A percentile compares a stretch with the other conserved stretches of the same genome.
phyloP scores from a whole-genome alignment of 2,329 filamentous ascomycete genomes.

The Aspergillus ibericus region DNA sequence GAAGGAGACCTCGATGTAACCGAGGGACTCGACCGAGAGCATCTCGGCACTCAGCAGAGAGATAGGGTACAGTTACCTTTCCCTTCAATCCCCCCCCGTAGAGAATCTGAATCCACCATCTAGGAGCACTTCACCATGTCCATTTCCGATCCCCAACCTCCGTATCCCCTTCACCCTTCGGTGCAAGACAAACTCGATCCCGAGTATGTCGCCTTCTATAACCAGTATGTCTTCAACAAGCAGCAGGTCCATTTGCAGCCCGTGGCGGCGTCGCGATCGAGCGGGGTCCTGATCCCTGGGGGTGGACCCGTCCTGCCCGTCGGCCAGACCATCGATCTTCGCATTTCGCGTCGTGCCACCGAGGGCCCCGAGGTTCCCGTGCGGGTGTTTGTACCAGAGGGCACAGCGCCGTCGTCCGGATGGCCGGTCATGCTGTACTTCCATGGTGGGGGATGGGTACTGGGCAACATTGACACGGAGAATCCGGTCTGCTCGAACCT shows the following conservation, averaged over 20 bases:
- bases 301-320: constrained; percentile 52
- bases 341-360: constrained; percentile 46
- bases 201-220: constrained; percentile 56
- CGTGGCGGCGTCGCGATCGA: constrained; percentile 52
- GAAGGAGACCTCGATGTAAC: neutral
- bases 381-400: constrained; percentile 54
- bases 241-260: constrained; percentile 59
- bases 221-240: constrained; percentile 51
- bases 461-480: constrained; percentile 60
- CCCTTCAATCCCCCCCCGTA: neutral
- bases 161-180: constrained; percentile 53
- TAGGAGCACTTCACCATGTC: constrained; percentile 15
- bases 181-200: constrained; percentile 49
- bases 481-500: constrained; percentile 59
- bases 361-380: constrained; percentile 51
- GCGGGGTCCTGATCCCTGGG: constrained; percentile 55
- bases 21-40: neutral
- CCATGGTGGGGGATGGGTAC: constrained; percentile 61
- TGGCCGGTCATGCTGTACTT: constrained; percentile 60
- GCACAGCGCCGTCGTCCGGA: constrained; percentile 45
- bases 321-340: constrained; percentile 48
- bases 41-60: neutral
- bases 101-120: neutral
- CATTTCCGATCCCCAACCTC: constrained; percentile 29
- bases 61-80: neutral